Conservation (phyloP, 2,329 filamentous ascomycete genomes). For the Mycosphaerella sp. region DNA sequence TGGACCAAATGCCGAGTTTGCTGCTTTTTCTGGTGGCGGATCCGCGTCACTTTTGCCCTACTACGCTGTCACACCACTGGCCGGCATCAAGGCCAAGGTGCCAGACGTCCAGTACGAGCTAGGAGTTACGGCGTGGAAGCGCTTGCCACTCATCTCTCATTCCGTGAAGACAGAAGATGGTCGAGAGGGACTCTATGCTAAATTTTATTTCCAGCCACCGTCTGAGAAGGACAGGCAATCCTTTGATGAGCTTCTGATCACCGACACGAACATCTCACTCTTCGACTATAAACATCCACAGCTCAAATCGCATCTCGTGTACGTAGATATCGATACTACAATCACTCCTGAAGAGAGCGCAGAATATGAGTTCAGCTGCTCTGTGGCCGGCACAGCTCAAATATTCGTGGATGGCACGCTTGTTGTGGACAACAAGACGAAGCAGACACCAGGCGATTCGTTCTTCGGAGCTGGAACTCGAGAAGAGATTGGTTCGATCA, state of each 20-base stretch:
- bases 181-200: constrained; percentile 26
- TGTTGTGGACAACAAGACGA: constrained; percentile 58
- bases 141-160: constrained; percentile 27
- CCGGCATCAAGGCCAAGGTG: constrained; percentile 28
- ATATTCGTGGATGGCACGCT: constrained; percentile 58
- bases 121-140: constrained; percentile 28
- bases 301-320: constrained; percentile 36
- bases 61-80: constrained; percentile 32
- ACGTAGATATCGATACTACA: constrained; percentile 48
- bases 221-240: constrained; percentile 39
- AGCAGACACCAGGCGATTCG: constrained; percentile 54
- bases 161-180: constrained; percentile 20
- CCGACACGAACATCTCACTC: constrained; percentile 38
- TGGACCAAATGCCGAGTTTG: constrained; percentile 67
- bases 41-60: constrained; percentile 33
- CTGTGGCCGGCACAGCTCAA: constrained; percentile 60
- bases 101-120: constrained; percentile 23
- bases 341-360: constrained; percentile 56
- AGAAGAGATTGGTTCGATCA: constrained; percentile 55
- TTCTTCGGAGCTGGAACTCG: constrained; percentile 61
- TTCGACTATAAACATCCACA: constrained; percentile 47
- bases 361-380: constrained; percentile 59
- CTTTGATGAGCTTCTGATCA: constrained; percentile 48
- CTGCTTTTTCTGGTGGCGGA: constrained; percentile 43
- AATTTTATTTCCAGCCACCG: constrained; percentile 46